Evolutionary conservation across 441 rosid genomes (phyloP), one percentile per base, ranked within the genome.

Genomic region (Populus hybrid): DNA sequence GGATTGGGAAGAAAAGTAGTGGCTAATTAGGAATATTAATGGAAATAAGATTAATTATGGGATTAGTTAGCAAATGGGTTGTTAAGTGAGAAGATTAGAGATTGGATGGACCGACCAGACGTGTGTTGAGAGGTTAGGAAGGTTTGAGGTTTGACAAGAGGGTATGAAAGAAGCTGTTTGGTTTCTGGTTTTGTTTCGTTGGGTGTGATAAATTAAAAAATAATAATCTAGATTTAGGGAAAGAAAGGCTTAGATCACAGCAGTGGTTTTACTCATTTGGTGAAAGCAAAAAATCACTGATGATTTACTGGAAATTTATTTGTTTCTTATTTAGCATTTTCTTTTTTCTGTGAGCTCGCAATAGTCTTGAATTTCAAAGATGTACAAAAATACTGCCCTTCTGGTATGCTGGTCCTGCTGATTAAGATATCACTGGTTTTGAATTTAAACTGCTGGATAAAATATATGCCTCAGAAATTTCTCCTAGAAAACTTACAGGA

Each of bases 1-100:
- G 86, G 36, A 74, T 82, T 32, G 59, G 28, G 57, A 46, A 53
- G 28, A 14, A 63, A 34, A 66, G 36, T 21, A 66, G 36, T 21
- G 26, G 14, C 9, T 69, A 8, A 34, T 21, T 40, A 42, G 64
- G 28, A 23, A 30, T 16, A 12, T 35, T 4, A 10, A 10, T 21
- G 28, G 28, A 3, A 61, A 9, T 23, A 61, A 61, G 66, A 10
- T 10, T 61, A 61, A 21, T 40, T 40, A 40, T 21, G 11, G 21
- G 66, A 61, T 23, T 61, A 23, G 66, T 23, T 21, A 61, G 4
- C 66, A 21, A 61, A 21, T 61, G 66, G 26, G 66, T 10, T 10
- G 26, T 23, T 23, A 21, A 20, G 21, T 6, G 63, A 57, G 23
- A n/a, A 7, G 63, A 57, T 20, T 20, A 57, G 3, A 8, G 63